Evolutionary conservation across 139 green algal species (phyloP).

Genomic region (Closterium sp.): DNA sequence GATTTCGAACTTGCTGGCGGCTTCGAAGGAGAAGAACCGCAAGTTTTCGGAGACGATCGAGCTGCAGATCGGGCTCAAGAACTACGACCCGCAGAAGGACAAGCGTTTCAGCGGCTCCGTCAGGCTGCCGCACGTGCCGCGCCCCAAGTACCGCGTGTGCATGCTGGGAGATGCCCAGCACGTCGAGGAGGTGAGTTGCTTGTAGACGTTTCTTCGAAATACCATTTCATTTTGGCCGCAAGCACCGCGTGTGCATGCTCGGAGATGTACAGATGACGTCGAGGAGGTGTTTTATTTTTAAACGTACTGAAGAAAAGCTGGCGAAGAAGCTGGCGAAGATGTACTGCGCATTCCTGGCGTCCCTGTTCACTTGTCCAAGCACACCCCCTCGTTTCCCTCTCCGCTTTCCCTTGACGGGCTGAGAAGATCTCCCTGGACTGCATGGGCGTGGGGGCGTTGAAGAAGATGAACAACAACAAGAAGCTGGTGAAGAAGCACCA

Average conservation of each 20-base stretch:
- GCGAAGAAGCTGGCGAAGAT: conserved; percentile 98
- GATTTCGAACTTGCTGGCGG: conserved; percentile 71
- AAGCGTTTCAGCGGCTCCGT: conserved; percentile 99
- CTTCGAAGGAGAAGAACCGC: conserved; percentile 81
- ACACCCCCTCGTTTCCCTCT: neutral
- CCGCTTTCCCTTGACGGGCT: too few species aligned
- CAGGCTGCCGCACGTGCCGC: conserved; percentile 90
- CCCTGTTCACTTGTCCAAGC: neutral
- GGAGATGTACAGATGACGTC: conserved; percentile 93
- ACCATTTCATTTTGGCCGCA: conserved; percentile 84
- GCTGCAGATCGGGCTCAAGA: conserved; percentile 99
- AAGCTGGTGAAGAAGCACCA: conserved; percentile 99
- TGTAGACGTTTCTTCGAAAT: conserved; percentile 87
- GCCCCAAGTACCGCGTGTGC: conserved; percentile 92
- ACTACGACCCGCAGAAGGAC: conserved; percentile 99
- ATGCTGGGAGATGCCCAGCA: conserved; percentile 98
- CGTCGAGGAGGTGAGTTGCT: conserved; percentile 9
- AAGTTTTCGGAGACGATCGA: conserved; percentile 99
- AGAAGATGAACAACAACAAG: conserved; percentile 99
- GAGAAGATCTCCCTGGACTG: conserved; percentile 79
- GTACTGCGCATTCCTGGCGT: conserved; percentile 91
- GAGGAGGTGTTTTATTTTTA: too few species aligned
- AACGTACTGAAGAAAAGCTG: too few species aligned
- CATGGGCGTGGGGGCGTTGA: conserved; percentile 94
- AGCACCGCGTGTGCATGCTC: conserved; percentile 94